A percentile compares a stretch with the other conserved stretches of the same genome.
Conservation (phyloP, 768 basidiomycete species). For the Mycena polygramma region DNA sequence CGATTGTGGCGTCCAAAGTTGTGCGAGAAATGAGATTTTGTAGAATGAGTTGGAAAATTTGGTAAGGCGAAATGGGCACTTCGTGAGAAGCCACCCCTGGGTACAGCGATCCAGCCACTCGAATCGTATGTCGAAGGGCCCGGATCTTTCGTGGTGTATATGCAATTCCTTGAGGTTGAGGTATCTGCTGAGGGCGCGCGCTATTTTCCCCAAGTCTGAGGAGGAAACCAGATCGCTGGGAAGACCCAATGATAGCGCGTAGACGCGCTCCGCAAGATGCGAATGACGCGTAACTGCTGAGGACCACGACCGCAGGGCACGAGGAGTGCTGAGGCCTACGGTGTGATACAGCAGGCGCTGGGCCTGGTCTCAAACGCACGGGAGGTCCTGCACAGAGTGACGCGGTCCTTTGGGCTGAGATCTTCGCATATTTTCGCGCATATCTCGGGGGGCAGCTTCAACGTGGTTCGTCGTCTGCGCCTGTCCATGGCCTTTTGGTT, state of each 20-base stretch:
- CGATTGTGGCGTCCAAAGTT: constrained; percentile 29
- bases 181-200: constrained; percentile 28
- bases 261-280: constrained; percentile 25
- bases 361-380: constrained; percentile 24
- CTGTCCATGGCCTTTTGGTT: neutral
- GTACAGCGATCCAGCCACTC: neutral
- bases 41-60: constrained; percentile 32
- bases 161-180: constrained; percentile 27
- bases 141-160: neutral
- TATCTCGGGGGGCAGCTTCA: constrained; percentile 26
- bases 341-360: constrained; percentile 26
- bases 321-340: constrained; percentile 15
- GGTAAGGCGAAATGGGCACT: constrained; percentile 28
- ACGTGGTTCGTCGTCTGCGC: constrained; percentile 2
- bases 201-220: constrained; percentile 14
- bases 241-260: constrained; percentile 18
- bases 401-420: constrained; percentile 11
- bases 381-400: constrained; percentile 23
- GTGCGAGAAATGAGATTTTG: constrained; percentile 13
- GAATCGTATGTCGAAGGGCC: neutral
- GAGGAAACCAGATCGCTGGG: constrained; percentile 10
- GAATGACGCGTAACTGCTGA: constrained; percentile 18
- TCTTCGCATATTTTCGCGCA: constrained; percentile 23
- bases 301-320: constrained; percentile 23
- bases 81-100: constrained; percentile 29